These are phyloP conservation scores for Vigna reflexopilosa DNA, from an alignment of 306 rosid species.

Conservation along the genomic window DNA sequence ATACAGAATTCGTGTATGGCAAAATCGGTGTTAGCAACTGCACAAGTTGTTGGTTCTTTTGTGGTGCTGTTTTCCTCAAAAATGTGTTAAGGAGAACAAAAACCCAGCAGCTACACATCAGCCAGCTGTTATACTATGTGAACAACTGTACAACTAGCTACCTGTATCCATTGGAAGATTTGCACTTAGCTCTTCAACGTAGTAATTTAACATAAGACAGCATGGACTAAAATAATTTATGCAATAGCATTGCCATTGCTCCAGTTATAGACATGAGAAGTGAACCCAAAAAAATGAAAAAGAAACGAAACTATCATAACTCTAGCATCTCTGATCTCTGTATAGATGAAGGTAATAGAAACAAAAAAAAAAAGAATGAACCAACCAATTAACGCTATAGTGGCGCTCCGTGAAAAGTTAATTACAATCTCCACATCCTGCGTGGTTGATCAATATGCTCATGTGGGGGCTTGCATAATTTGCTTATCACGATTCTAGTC, in stretches of 20 bases:
- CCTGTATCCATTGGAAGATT: conserved; percentile 38
- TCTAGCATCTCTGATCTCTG: conserved; percentile 10
- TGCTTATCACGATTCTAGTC: conserved; percentile 14
- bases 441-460: neutral
- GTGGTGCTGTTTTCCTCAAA: conserved; percentile 34
- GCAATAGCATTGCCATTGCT: conserved; percentile 32
- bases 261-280: conserved; percentile 20
- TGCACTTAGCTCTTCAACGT: conserved; percentile 20
- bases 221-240: conserved; percentile 23
- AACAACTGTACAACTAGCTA: conserved; percentile 48
- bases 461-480: neutral
- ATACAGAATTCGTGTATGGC: conserved; percentile 24
- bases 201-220: conserved; percentile 23
- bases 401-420: conserved; percentile 25
- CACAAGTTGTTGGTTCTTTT: conserved; percentile 34
- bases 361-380: neutral
- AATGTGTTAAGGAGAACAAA: conserved; percentile 20
- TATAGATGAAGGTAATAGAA: neutral
- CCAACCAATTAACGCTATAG: conserved; percentile 14
- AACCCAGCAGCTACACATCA: conserved; percentile 39
- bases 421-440: conserved; percentile 17
- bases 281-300: neutral
- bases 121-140: conserved; percentile 30
- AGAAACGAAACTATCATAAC: conserved; percentile 9
- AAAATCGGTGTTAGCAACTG: conserved; percentile 32